These are phyloP conservation scores for Paramarasmius palmivorus DNA, from an alignment of 1,284 basidiomycete genomes.

Conservation along the genomic window DNA sequence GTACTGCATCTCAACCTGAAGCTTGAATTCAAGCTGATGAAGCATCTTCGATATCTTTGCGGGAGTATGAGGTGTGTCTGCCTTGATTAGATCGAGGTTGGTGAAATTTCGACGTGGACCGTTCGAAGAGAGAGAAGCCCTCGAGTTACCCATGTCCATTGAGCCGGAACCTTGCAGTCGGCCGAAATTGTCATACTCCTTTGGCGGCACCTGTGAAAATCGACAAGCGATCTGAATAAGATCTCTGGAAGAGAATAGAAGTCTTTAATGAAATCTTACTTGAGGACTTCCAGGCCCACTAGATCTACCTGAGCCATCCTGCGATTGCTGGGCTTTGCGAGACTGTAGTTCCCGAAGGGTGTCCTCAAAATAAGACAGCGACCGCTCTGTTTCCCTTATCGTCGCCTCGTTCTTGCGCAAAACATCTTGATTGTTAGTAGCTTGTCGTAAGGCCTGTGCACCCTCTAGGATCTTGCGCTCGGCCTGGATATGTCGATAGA, in stretches of 20 bases:
- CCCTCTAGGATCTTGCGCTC: slow-evolving; percentile 93
- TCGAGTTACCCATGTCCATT: slow-evolving; percentile 40
- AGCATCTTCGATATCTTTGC: slow-evolving; percentile 98
- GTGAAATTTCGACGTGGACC: slow-evolving; percentile 58
- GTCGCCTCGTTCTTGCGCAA: slow-evolving; percentile 80
- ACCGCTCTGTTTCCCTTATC: slow-evolving; percentile 86
- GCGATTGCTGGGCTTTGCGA: slow-evolving; percentile 65
- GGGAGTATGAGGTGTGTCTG: slow-evolving; percentile 94
- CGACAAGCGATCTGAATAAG: slow-evolving; percentile 34
- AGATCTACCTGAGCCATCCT: slow-evolving; percentile 58
- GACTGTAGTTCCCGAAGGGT: slow-evolving; percentile 82
- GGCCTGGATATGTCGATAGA: slow-evolving; percentile 87
- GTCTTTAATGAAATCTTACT: slow-evolving; percentile 23
- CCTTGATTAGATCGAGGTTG: slow-evolving; percentile 93
- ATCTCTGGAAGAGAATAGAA: slow-evolving; percentile 2
- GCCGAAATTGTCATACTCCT: slow-evolving; percentile 46
- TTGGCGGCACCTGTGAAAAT: slow-evolving; percentile 44
- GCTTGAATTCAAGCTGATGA: slow-evolving; percentile 98
- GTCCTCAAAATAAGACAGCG: slow-evolving; percentile 86
- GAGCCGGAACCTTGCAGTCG: slow-evolving; percentile 35
- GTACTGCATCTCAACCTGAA: slow-evolving; percentile 98
- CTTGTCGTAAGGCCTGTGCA: slow-evolving; percentile 76
- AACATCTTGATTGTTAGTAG: slow-evolving; percentile 87
- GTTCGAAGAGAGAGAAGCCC: slow-evolving; percentile 34
- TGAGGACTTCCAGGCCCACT: slow-evolving; percentile 39